Evolutionary conservation across 352 stramenopile genomes (phyloP), one percentile per base, ranked within the genome.

Genomic region (Pythium pyrilobum): DNA sequence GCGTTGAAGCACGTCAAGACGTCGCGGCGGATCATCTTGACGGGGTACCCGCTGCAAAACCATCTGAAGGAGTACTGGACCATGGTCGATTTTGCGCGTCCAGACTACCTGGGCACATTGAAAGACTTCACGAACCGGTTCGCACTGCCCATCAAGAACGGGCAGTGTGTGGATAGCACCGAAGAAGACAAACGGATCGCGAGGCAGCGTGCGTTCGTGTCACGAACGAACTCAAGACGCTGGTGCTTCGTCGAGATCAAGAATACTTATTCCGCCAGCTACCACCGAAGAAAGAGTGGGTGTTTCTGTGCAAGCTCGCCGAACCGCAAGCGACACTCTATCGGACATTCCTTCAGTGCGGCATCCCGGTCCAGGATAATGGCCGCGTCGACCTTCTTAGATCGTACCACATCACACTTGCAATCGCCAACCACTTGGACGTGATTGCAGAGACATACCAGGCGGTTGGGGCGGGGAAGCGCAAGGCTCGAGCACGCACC

Each of bases 21-120:
- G 20, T 85, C 75, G 43, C 67, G 79, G 24, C 77, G 93, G 6
- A 58, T 98, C 10, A 77, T 98, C 15, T 71, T 98, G 8, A 98
- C 92, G 15, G 95, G 95, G 4, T 98, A 97, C 32, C 95, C 95
- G 2, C 85, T 98, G 38, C 86, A 98, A 54, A 98, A 98, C 62
- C 97, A 96, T 48, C 59, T 98, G 24, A 85, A 85, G 1, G 87
- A 96, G 51, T 96, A 96, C 51, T 96, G 81, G 81, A 94, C 81
- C 55, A 95, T 96, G 83, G 82, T 96, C 11, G 90, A 95, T 62
- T 96, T 96, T 67, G 82, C 81, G 8, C 72, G 83, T 6, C 72
- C 85, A 5, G 64, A 66, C 2, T 92, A 87, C 28, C 39, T 96
- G 25, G 79, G 72, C 10, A 72, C 64, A 24, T 92, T 89, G 34